Evolutionary conservation across 2,329 filamentous ascomycete genomes (phyloP).

Genomic region (Cryphonectria radicalis): DNA sequence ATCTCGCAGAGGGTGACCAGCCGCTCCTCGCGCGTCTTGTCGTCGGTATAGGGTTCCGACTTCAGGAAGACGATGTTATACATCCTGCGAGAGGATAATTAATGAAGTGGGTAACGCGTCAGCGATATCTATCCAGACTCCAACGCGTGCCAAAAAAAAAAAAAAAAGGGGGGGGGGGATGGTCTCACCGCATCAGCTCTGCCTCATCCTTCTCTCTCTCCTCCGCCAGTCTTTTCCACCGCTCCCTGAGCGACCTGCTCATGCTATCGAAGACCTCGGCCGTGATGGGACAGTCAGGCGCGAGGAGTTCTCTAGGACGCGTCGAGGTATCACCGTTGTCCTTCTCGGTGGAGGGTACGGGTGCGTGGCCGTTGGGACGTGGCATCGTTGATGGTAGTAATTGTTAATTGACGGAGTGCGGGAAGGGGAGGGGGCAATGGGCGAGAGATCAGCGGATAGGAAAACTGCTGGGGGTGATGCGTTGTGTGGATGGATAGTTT

Average conservation of each 20-base stretch:
- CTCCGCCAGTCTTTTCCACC: not conserved
- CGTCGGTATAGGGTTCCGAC: not conserved
- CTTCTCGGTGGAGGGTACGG: not conserved
- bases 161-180: not conserved
- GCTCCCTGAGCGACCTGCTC: not conserved
- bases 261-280: not conserved
- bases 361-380: not conserved
- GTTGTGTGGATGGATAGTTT: not conserved
- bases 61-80: not conserved
- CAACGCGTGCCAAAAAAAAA: too few species aligned
- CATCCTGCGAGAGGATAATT: not conserved
- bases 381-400: not conserved
- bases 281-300: not conserved
- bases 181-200: not conserved
- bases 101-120: not conserved
- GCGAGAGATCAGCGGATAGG: not conserved
- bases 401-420: not conserved
- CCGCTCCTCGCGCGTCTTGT: not conserved
- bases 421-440: not conserved
- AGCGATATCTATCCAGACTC: not conserved
- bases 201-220: not conserved
- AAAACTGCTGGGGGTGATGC: not conserved
- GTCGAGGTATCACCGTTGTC: not conserved
- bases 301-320: not conserved
- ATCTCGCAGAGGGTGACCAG: not conserved